Percentiles rank a stretch among this genome's conserved stretches.
These are phyloP conservation scores for Teratosphaeria destructans DNA, from an alignment of 2,329 filamentous ascomycete genomes.

Conservation along the genomic window DNA sequence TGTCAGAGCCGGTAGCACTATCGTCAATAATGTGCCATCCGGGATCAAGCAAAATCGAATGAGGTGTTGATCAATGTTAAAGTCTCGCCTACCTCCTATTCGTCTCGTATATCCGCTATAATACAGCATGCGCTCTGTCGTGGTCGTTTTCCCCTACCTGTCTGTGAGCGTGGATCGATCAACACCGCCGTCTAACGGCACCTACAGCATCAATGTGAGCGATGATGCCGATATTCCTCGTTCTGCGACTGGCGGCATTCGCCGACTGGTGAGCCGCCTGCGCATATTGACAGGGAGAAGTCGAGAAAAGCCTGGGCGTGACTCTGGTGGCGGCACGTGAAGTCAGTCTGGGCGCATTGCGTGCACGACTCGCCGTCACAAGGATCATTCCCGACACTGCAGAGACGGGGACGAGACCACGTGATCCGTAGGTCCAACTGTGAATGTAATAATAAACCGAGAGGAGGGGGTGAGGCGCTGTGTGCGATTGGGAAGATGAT, in stretches of 20 bases:
- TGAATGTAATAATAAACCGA: too few relatives aligned
- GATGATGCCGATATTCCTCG: constrained; percentile 95
- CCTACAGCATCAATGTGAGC: constrained; percentile 86
- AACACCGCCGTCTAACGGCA: constrained; percentile 4
- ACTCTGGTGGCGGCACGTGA: not conserved
- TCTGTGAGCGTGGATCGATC: not conserved
- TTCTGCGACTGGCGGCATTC: constrained; percentile 30
- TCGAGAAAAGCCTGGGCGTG: constrained; percentile 1
- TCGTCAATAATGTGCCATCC: too few relatives aligned
- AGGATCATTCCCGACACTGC: not conserved
- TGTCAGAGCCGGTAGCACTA: constrained; percentile 2
- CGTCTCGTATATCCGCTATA: constrained; percentile 83
- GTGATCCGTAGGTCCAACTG: too few relatives aligned
- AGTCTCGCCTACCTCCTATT: constrained; percentile 52
- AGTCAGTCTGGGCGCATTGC: not conserved
- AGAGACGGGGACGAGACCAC: too few relatives aligned
- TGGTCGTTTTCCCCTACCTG: constrained; percentile 82
- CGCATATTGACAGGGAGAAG: constrained; percentile 3
- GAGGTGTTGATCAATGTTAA: not conserved
- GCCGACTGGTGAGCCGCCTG: constrained; percentile 1
- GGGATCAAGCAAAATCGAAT: too few relatives aligned
- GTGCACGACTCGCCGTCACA: not conserved
- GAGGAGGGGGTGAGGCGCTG: too few relatives aligned
- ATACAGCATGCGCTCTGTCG: constrained; percentile 97
- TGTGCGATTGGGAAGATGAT: too few relatives aligned